phyloP scores from a whole-genome alignment of 257 asterid genomes.

The Plantago elongata region DNA sequence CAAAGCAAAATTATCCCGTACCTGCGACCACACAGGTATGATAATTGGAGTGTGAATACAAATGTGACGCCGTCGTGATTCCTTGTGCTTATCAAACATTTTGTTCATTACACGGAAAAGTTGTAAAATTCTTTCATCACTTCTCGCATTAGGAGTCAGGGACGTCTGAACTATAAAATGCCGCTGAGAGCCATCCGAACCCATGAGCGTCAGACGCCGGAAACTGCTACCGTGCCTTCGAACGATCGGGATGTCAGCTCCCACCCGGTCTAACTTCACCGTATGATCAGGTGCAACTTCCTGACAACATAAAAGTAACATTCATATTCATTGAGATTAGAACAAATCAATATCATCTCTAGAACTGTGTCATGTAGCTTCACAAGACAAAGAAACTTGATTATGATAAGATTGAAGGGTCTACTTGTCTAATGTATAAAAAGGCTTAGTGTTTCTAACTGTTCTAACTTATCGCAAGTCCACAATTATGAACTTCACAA shows the following conservation, averaged over 20 bases:
- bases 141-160: slow-evolving; percentile 98
- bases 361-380: no score
- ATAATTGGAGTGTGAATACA: slow-evolving; percentile 93
- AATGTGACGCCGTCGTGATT: slow-evolving; percentile 93
- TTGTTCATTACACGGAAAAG: slow-evolving; percentile 94
- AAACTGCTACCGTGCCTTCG: slow-evolving; percentile 99
- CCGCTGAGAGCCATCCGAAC: slow-evolving; percentile 98
- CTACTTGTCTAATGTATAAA: no score
- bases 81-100: slow-evolving; percentile 99
- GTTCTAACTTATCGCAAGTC: no score
- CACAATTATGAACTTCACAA: no score
- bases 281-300: slow-evolving; percentile 99
- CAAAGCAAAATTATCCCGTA: slow-evolving; percentile 14
- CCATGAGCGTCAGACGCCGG: slow-evolving; percentile 91
- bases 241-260: slow-evolving; percentile 92
- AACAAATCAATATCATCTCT: no score
- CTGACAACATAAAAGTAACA: slow-evolving; percentile 30
- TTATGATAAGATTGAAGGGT: no score
- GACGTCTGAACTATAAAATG: slow-evolving; percentile 99
- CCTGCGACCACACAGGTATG: slow-evolving; percentile 99
- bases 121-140: slow-evolving; percentile 97
- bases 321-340: not conserved
- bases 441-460: no score
- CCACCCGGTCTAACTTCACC: slow-evolving; percentile 93
- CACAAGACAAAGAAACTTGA: no score